Percentiles rank a stretch among this genome's conserved stretches.
These are phyloP conservation scores for Colletotrichum theobromicola DNA, from an alignment of 2,329 filamentous ascomycete species.

Conservation along the genomic window DNA sequence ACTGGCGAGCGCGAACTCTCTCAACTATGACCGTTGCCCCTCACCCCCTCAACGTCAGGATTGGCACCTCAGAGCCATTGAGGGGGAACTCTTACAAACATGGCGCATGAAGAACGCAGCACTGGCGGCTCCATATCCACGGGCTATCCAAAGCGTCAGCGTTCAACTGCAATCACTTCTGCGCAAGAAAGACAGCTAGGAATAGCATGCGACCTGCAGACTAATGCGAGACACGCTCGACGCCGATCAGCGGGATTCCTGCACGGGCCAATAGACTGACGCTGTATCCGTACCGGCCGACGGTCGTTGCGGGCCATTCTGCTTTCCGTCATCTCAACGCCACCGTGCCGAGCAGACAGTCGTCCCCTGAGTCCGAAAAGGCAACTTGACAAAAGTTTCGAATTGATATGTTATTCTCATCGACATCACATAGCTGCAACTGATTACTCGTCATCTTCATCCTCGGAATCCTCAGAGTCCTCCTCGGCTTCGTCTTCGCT, in stretches of 20 bases:
- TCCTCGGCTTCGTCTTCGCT: conserved; percentile 57
- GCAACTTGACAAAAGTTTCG: background rate
- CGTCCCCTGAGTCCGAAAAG: background rate
- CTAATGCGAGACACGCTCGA: conserved; percentile 10
- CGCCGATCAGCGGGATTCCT: conserved; percentile 4
- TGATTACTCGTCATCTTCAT: conserved; percentile 39
- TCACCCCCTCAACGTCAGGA: background rate
- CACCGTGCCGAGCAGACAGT: background rate
- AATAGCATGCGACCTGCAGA: conserved; percentile 9
- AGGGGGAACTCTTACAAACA: background rate
- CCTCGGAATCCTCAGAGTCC: conserved; percentile 41
- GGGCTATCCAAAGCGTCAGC: background rate
- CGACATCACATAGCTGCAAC: background rate
- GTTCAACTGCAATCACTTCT: background rate
- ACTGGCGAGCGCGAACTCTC: background rate
- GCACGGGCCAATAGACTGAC: background rate
- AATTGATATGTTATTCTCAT: conserved; percentile 3
- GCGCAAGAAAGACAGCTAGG: background rate
- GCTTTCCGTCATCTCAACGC: background rate
- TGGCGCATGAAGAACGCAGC: background rate
- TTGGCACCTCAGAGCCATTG: background rate
- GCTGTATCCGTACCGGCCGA: background rate
- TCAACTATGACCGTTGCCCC: background rate
- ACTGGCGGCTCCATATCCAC: background rate
- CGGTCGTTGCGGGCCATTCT: background rate